Percentiles rank a stretch among this genome's conserved stretches.
phyloP scores from a whole-genome alignment of 192 early-diverging fungal genomes.

The Anaeromyces robustus region DNA sequence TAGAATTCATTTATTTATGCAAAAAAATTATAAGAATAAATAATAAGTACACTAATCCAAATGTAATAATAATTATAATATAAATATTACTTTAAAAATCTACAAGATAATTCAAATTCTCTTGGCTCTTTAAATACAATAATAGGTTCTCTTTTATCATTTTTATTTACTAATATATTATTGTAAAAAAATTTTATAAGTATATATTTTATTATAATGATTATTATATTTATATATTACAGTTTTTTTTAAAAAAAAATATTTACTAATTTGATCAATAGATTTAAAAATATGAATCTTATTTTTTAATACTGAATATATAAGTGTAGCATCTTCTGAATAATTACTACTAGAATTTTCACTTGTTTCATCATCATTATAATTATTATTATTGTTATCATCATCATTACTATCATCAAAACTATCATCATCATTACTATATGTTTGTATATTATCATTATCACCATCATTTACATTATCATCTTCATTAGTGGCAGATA shows the following conservation, averaged over 20 bases:
- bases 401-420: neutral
- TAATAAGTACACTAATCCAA: neutral
- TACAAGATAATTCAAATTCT: neutral
- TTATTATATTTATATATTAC: neutral
- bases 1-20: neutral
- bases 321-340: neutral
- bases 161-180: neutral
- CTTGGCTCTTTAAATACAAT: neutral
- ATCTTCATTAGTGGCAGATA: no score
- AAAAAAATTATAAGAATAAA: neutral
- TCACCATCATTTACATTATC: no score
- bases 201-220: neutral
- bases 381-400: neutral
- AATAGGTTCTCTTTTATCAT: neutral
- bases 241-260: no score
- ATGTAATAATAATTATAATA: neutral
- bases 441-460: no score
- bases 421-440: no score
- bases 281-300: neutral
- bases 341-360: neutral
- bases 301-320: neutral
- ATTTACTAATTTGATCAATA: neutral
- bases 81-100: neutral
- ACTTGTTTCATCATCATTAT: neutral
- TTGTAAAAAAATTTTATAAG: neutral